Conservation (phyloP, 306 rosid species). For the Vachellia collinsii region DNA sequence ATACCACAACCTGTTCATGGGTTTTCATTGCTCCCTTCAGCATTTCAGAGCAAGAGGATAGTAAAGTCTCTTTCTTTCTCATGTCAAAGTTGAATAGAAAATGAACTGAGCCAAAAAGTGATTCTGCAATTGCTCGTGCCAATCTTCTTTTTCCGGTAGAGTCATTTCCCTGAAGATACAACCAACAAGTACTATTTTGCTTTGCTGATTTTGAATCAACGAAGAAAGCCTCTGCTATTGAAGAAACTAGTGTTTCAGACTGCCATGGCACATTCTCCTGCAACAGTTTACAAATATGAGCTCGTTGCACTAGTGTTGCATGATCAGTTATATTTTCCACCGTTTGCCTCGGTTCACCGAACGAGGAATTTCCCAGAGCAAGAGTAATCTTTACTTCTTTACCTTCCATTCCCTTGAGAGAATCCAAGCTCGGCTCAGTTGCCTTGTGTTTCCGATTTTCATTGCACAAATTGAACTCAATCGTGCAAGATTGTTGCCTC, state of each 20-base stretch:
- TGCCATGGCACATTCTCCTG: conserved; percentile 98
- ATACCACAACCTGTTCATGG: conserved; percentile 60
- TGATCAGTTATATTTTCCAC: conserved; percentile 50
- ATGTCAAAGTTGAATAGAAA: conserved; percentile 55
- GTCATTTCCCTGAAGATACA: conserved; percentile 80
- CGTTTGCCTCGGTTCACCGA: conserved; percentile 51
- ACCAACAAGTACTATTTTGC: conserved; percentile 57
- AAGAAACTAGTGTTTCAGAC: conserved; percentile 65
- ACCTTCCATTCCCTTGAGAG: conserved; percentile 58
- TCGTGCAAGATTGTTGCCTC: conserved; percentile 79
- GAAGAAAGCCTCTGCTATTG: conserved; percentile 73
- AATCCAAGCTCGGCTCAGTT: conserved; percentile 56
- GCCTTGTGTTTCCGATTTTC: conserved; percentile 45
- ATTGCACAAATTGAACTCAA: conserved; percentile 76
- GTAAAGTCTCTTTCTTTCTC: conserved; percentile 40
- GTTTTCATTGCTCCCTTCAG: conserved; percentile 53
- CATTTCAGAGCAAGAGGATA: conserved; percentile 43
- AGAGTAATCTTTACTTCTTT: conserved; percentile 78
- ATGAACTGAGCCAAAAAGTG: conserved; percentile 68
- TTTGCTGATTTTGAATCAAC: conserved; percentile 52
- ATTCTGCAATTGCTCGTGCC: conserved; percentile 77
- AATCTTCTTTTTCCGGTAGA: conserved; percentile 70
- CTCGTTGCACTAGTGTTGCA: conserved; percentile 50
- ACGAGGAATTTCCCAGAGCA: conserved; percentile 74
- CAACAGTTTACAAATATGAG: conserved; percentile 64